Evolutionary conservation across 495 filamentous ascomycete genomes (phyloP).

Genomic region (Lentithecium fluviatile): DNA sequence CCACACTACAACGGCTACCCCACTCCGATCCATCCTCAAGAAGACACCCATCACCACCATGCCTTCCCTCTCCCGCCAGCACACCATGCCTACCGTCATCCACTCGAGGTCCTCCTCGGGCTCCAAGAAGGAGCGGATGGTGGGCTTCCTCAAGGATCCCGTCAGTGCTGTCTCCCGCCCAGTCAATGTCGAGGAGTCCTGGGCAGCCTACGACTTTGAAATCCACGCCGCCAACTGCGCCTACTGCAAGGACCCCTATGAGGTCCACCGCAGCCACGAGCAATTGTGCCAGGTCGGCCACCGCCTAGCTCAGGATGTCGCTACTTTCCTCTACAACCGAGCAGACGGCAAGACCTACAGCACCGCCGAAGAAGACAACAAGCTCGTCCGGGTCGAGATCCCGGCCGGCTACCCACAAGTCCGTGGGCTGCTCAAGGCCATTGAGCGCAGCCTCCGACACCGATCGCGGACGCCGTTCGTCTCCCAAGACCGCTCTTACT

Average conservation of each 20-base stretch:
- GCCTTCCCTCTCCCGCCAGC: constrained; percentile 27
- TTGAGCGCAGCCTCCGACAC: constrained; percentile 37
- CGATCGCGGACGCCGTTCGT: constrained; percentile 37
- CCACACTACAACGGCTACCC: constrained; percentile 28
- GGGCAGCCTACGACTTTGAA: constrained; percentile 45
- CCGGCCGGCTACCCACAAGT: constrained; percentile 39
- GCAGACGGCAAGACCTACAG: constrained; percentile 41
- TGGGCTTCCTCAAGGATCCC: constrained; percentile 33
- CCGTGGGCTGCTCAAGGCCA: constrained; percentile 39
- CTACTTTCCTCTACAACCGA: constrained; percentile 39
- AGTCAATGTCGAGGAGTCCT: constrained; percentile 36
- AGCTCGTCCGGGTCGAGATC: constrained; percentile 43
- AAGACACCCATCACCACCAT: constrained; percentile 33
- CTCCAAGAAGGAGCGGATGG: constrained; percentile 32
- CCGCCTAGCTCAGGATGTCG: constrained; percentile 40
- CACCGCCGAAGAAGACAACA: constrained; percentile 36
- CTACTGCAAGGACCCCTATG: constrained; percentile 41
- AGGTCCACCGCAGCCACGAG: constrained; percentile 34
- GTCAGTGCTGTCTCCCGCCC: constrained; percentile 38
- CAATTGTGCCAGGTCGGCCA: constrained; percentile 41
- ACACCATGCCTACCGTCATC: constrained; percentile 36
- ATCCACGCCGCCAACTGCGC: constrained; percentile 40
- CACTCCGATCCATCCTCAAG: constrained; percentile 32
- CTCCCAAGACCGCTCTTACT: constrained; percentile 39
- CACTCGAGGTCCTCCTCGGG: constrained; percentile 22